Conservation (phyloP, 2,329 filamentous ascomycete genomes). For the Alternaria burnsii region DNA sequence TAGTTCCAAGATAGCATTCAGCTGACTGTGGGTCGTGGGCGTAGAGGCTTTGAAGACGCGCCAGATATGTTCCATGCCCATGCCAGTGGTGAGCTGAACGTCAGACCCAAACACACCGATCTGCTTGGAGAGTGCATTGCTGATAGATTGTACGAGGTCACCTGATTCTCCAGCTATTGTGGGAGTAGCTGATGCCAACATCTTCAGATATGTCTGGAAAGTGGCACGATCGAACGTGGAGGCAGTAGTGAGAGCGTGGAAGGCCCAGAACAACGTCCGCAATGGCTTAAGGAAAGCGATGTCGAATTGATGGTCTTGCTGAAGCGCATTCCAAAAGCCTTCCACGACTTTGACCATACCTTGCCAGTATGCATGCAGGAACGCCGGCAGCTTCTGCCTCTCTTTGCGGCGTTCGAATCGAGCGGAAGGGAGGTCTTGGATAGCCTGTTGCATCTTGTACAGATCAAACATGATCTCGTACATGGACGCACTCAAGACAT, state of each 20-base stretch:
- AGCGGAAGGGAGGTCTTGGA: conserved; percentile 37
- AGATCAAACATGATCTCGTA: conserved; percentile 43
- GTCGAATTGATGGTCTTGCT: conserved; percentile 19
- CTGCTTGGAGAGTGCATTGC: conserved; percentile 36
- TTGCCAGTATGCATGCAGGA: conserved; percentile 40
- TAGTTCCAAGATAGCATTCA: conserved; percentile 53
- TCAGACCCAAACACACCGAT: conserved; percentile 67
- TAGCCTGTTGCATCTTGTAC: conserved; percentile 42
- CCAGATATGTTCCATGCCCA: conserved; percentile 85
- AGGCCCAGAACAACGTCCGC: conserved; percentile 58
- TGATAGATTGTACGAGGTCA: conserved; percentile 37
- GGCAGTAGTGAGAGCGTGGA: conserved; percentile 55
- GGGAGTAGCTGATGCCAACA: conserved; percentile 36
- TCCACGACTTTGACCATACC: conserved; percentile 29
- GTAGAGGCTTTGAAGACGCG: conserved; percentile 70
- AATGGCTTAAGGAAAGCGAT: conserved; percentile 36
- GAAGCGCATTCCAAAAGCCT: conserved; percentile 19
- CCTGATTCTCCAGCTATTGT: conserved; percentile 7
- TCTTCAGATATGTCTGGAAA: conserved; percentile 63
- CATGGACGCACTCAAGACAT: conserved; percentile 31
- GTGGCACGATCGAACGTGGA: conserved; percentile 60
- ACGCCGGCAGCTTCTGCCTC: conserved; percentile 45
- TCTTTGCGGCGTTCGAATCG: conserved; percentile 49
- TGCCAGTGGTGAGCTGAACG: conserved; percentile 76
- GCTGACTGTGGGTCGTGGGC: conserved; percentile 50